A percentile compares a stretch with the other conserved stretches of the same genome.
phyloP scores from a whole-genome alignment of 805 yeast species.

The Starmerella davenportii region DNA sequence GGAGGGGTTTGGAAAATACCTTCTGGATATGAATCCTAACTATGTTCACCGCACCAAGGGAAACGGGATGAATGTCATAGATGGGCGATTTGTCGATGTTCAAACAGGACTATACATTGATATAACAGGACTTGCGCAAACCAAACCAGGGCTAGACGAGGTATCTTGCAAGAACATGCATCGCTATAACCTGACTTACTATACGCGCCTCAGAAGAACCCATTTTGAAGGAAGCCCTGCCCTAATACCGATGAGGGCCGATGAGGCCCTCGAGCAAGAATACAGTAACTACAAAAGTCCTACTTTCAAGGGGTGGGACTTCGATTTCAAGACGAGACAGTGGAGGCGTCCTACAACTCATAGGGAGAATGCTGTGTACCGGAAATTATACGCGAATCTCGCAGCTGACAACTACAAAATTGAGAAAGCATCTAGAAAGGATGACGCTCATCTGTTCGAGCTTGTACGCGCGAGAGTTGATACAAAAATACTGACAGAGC shows the following conservation, averaged over 20 bases:
- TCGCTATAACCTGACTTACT: constrained; percentile 23
- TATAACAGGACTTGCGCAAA: constrained; percentile 32
- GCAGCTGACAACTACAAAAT: too few relatives aligned
- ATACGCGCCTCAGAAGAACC: constrained; percentile 33
- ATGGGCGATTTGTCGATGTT: constrained; percentile 42
- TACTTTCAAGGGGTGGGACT: constrained; percentile 15
- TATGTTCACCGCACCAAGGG: constrained; percentile 32
- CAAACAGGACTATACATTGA: constrained; percentile 44
- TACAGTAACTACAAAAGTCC: constrained; percentile 18
- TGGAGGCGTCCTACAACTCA: too few relatives aligned
- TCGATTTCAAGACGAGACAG: constrained; percentile 5
- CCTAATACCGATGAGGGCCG: constrained; percentile 29
- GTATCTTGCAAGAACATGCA: constrained; percentile 41
- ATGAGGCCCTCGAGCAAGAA: constrained; percentile 25
- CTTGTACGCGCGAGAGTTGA: too few relatives aligned
- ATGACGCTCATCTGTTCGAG: too few relatives aligned
- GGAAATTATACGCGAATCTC: too few relatives aligned
- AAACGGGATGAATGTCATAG: constrained; percentile 34
- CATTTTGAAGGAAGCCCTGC: constrained; percentile 40
- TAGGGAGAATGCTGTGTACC: too few relatives aligned
- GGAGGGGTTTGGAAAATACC: constrained; percentile 29
- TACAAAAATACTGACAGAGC: too few relatives aligned
- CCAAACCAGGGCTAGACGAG: constrained; percentile 4
- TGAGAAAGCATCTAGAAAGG: too few relatives aligned
- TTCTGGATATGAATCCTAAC: constrained; percentile 33